Evolutionary conservation across 352 stramenopile genomes (phyloP).

Genomic region (Pythium volutum): DNA sequence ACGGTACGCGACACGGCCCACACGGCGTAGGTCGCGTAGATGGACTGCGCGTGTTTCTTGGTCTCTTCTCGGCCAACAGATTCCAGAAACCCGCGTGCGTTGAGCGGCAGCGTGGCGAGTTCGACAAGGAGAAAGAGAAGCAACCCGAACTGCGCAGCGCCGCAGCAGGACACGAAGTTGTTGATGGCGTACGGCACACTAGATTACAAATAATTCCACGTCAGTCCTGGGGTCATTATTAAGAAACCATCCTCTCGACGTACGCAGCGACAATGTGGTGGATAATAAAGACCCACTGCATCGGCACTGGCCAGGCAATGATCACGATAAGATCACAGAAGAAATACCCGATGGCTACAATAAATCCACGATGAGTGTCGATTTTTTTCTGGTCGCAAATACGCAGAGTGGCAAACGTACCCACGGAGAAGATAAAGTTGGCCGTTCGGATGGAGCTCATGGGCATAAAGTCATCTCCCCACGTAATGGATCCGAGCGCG

Average conservation of each 20-base stretch:
- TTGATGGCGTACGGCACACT: conserved; percentile 84
- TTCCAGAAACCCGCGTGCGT: conserved; percentile 73
- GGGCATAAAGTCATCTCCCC: conserved; percentile 60
- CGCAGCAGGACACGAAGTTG: conserved; percentile 83
- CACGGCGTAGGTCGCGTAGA: conserved; percentile 73
- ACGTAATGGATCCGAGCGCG: conserved; percentile 63
- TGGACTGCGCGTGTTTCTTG: conserved; percentile 62
- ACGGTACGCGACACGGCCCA: conserved; percentile 72
- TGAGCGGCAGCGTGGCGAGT: conserved; percentile 73
- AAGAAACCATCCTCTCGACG: conserved; percentile 6
- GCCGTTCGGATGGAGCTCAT: conserved; percentile 69
- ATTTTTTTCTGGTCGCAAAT: background rate
- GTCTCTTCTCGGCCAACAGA: conserved; percentile 56
- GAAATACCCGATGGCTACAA: conserved; percentile 75
- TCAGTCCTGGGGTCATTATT: background rate
- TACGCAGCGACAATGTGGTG: conserved; percentile 83
- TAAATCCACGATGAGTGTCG: background rate
- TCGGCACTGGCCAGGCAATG: conserved; percentile 67
- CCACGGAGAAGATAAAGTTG: conserved; percentile 83
- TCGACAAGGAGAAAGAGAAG: conserved; percentile 81
- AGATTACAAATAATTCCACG: background rate
- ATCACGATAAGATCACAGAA: conserved; percentile 79
- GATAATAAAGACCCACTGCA: conserved; percentile 76
- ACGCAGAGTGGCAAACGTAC: conserved; percentile 25
- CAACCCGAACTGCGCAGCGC: conserved; percentile 68